Conservation (phyloP, 2,329 filamentous ascomycete species). For the Verticillium alfalfae region DNA sequence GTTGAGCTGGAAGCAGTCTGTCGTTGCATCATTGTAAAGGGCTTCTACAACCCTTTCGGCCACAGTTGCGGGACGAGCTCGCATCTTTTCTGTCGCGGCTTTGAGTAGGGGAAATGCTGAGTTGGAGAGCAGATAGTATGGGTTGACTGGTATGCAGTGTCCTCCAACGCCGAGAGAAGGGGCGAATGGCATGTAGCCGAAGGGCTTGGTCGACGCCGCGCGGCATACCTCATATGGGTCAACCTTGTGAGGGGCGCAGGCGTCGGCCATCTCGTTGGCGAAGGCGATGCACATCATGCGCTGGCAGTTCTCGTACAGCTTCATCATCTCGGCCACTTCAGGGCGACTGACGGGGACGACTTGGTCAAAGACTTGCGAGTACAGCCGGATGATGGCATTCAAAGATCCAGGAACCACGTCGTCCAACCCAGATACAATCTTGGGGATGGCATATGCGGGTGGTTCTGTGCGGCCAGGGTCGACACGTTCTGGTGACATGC, state of each 20-base stretch:
- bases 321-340: constrained; percentile 39
- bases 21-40: background rate
- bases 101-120: constrained; percentile 28
- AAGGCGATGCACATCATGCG: constrained; percentile 34
- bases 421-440: constrained; percentile 34
- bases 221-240: constrained; percentile 30
- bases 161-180: constrained; percentile 34
- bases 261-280: constrained; percentile 38
- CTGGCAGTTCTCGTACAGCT: constrained; percentile 40
- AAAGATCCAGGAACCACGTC: constrained; percentile 23
- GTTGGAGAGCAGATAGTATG: constrained; percentile 32
- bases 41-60: constrained; percentile 10
- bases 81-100: constrained; percentile 25
- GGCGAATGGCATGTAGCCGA: constrained; percentile 30
- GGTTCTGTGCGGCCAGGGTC: constrained; percentile 28
- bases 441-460: constrained; percentile 27
- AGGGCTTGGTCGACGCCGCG: constrained; percentile 31
- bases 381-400: constrained; percentile 26
- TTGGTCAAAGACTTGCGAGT: constrained; percentile 27
- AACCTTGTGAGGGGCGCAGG: constrained; percentile 26
- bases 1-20: constrained; percentile 1
- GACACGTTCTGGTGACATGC: constrained; percentile 31
- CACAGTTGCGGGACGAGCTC: constrained; percentile 21
- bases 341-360: constrained; percentile 31
- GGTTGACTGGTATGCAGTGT: constrained; percentile 38